A percentile compares a stretch with the other conserved stretches of the same genome.
Evolutionary conservation across 2,329 filamentous ascomycete genomes (phyloP).

Genomic region (Diaporthe eres): DNA sequence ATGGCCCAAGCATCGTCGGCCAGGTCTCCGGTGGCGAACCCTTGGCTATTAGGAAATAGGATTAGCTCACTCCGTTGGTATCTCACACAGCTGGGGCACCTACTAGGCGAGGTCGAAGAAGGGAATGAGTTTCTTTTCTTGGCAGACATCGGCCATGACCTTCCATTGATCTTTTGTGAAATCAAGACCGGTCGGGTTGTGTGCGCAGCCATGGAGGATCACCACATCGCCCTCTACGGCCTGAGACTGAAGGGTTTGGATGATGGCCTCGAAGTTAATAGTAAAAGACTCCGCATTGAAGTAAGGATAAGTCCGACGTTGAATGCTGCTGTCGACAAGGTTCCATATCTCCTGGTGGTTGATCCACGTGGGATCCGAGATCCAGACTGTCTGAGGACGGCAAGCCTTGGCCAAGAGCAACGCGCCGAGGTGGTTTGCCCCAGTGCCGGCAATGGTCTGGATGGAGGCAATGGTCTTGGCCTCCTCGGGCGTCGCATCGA

Average conservation of each 20-base stretch:
- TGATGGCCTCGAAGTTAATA: background rate
- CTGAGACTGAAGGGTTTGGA: background rate
- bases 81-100: background rate
- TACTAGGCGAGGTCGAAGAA: slow-evolving; percentile 14
- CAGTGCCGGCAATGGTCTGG: slow-evolving; percentile 2
- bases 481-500: background rate
- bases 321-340: background rate
- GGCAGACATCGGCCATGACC: background rate
- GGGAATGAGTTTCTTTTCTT: background rate
- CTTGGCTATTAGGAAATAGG: background rate
- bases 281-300: background rate
- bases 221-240: background rate
- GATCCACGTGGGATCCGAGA: background rate
- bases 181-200: background rate
- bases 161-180: background rate
- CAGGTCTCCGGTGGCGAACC: slow-evolving; percentile 5
- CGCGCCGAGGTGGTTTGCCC: background rate
- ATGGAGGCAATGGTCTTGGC: background rate
- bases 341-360: slow-evolving; percentile 9
- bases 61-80: background rate
- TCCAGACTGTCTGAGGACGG: background rate
- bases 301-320: background rate
- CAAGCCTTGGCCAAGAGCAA: background rate
- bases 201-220: slow-evolving; percentile 1
- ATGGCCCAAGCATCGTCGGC: background rate